Percentiles rank a stretch among this genome's conserved stretches.
Conservation (phyloP, 106 monocot species). For the Apostasia shenzhenica region DNA sequence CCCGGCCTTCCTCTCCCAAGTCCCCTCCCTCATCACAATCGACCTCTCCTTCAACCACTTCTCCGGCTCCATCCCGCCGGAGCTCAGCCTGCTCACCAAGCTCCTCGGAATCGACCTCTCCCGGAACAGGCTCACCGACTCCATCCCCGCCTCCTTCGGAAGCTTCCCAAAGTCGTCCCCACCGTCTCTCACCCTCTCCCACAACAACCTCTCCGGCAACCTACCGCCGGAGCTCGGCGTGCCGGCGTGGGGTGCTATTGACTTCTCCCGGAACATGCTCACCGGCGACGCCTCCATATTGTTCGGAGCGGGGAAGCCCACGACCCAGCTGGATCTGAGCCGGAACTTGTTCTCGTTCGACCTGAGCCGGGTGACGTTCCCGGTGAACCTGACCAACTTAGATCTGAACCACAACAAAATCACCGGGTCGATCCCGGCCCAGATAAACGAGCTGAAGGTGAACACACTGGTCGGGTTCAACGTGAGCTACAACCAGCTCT, state of each 20-base stretch:
- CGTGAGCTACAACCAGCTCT: slow-evolving; percentile 53
- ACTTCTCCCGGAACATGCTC: slow-evolving; percentile 42
- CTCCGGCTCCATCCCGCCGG: slow-evolving; percentile 37
- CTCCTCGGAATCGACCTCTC: slow-evolving; percentile 29
- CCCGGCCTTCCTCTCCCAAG: slow-evolving; percentile 26
- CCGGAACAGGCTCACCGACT: slow-evolving; percentile 34
- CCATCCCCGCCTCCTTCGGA: slow-evolving; percentile 27
- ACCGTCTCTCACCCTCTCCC: slow-evolving; percentile 18
- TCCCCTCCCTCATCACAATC: slow-evolving; percentile 19
- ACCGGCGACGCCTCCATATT: slow-evolving; percentile 42
- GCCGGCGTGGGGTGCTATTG: slow-evolving; percentile 10
- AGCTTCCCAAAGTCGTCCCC: slow-evolving; percentile 5
- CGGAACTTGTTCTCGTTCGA: slow-evolving; percentile 46
- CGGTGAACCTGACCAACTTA: slow-evolving; percentile 10
- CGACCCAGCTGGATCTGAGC: slow-evolving; percentile 22
- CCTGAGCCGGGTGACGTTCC: slow-evolving; percentile 29
- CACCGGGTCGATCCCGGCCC: slow-evolving; percentile 7
- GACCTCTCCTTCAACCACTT: slow-evolving; percentile 34
- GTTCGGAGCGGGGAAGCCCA: slow-evolving; percentile 23
- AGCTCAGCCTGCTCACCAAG: slow-evolving; percentile 19
- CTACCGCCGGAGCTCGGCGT: slow-evolving; percentile 20
- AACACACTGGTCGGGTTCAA: slow-evolving; percentile 16
- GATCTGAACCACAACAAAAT: slow-evolving; percentile 18
- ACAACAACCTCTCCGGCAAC: slow-evolving; percentile 39
- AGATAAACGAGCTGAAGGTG: slow-evolving; percentile 10